Percentiles rank a stretch among this genome's conserved stretches.
Evolutionary conservation across 192 early-diverging fungal genomes (phyloP).

Genomic region (Spinellus fusiger): DNA sequence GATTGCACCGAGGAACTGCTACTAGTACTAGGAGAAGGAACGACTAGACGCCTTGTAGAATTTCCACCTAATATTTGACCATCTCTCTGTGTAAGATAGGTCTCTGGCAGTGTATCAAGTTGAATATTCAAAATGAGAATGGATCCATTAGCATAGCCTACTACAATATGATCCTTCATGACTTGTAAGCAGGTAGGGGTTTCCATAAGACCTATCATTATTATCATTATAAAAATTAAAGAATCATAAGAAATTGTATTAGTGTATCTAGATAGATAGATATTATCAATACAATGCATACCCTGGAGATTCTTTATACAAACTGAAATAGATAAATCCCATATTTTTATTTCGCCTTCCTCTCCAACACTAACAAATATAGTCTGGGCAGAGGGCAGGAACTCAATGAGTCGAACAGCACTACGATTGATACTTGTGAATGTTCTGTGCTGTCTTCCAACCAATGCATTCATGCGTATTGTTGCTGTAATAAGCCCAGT

Average conservation of each 20-base stretch:
- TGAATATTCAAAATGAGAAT: slow-evolving; percentile 29
- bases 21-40: neutral
- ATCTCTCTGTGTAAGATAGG: neutral
- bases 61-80: neutral
- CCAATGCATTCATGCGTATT: slow-evolving; percentile 33
- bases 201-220: neutral
- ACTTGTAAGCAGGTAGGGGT: neutral
- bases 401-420: slow-evolving; percentile 33
- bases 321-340: slow-evolving; percentile 34
- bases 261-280: too few species aligned
- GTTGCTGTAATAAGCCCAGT: slow-evolving; percentile 49
- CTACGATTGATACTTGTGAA: slow-evolving; percentile 52
- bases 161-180: slow-evolving; percentile 20
- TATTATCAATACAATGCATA: neutral
- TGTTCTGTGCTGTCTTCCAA: slow-evolving; percentile 30
- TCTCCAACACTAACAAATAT: slow-evolving; percentile 43
- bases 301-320: slow-evolving; percentile 31
- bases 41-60: neutral
- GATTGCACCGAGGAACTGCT: neutral
- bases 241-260: neutral
- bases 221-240: neutral
- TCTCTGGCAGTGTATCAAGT: neutral
- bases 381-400: slow-evolving; percentile 6
- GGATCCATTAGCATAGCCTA: slow-evolving; percentile 27
- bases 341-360: slow-evolving; percentile 46